Conservation (phyloP, 257 asterid genomes). For the Solanum sejunctum region DNA sequence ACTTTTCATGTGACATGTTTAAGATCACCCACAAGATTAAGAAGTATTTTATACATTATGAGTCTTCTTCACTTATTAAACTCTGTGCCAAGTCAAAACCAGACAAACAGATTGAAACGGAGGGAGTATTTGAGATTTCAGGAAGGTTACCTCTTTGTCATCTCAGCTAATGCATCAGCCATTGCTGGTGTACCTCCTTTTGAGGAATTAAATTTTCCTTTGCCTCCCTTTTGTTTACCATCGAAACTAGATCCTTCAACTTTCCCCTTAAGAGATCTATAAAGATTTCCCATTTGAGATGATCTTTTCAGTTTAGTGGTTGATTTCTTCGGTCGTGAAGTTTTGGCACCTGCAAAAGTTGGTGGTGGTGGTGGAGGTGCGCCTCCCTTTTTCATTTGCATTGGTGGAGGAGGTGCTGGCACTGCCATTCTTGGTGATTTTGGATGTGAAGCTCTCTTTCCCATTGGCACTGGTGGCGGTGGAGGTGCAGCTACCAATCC, state of each 20-base stretch:
- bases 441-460: conserved; percentile 6
- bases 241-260: conserved; percentile 62
- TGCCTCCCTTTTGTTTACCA: conserved; percentile 36
- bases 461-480: conserved; percentile 15
- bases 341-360: conserved; percentile 17
- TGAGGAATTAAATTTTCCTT: conserved; percentile 25
- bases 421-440: conserved; percentile 25
- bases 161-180: conserved; percentile 98
- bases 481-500: background rate
- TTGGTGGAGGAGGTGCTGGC: conserved; percentile 35
- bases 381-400: conserved; percentile 11
- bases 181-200: conserved; percentile 71
- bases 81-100: background rate
- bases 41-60: background rate
- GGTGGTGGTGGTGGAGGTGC: conserved; percentile 71
- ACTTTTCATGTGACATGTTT: background rate
- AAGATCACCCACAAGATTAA: background rate
- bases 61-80: background rate
- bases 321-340: conserved; percentile 36
- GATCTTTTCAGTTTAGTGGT: conserved; percentile 68
- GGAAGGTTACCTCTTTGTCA: conserved; percentile 55
- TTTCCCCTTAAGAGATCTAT: conserved; percentile 71
- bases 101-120: background rate
- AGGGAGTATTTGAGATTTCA: background rate
- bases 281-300: conserved; percentile 75